A percentile compares a stretch with the other conserved stretches of the same genome.
Conservation (phyloP, 1,139 yeast species). For the Nakaseomyces glabratus region DNA sequence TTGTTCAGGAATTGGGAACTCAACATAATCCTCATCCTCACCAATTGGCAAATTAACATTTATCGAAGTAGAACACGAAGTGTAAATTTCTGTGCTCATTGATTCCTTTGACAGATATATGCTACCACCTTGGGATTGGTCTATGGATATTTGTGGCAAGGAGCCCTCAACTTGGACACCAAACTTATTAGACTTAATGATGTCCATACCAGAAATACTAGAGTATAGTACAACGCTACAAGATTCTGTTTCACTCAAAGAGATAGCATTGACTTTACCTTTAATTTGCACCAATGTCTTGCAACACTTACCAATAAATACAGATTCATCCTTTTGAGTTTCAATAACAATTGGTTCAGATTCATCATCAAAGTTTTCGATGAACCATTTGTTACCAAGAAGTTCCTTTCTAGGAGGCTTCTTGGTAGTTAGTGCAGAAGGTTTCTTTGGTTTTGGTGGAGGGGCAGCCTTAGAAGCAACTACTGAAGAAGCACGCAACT, state of each 20-base stretch:
- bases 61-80: conserved; percentile 76
- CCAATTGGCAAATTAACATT: conserved; percentile 71
- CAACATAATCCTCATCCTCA: conserved; percentile 57
- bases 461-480: conserved; percentile 32
- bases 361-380: conserved; percentile 64
- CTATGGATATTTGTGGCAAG: conserved; percentile 76
- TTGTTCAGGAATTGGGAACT: conserved; percentile 82
- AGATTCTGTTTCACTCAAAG: conserved; percentile 63
- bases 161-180: conserved; percentile 77
- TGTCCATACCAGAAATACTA: conserved; percentile 78
- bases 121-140: conserved; percentile 80
- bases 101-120: conserved; percentile 69
- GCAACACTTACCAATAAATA: conserved; percentile 74
- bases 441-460: conserved; percentile 59
- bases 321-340: conserved; percentile 78
- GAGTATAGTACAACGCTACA: conserved; percentile 75
- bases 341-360: conserved; percentile 54
- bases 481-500: conserved; percentile 45
- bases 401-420: conserved; percentile 71
- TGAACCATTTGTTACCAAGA: conserved; percentile 79
- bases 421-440: conserved; percentile 46
- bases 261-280: conserved; percentile 87
- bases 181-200: conserved; percentile 71
- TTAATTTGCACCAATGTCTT: conserved; percentile 70
- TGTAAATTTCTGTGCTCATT: conserved; percentile 62